Evolutionary conservation across 2,329 filamentous ascomycete species (phyloP).

Genomic region (Fusarium brachygibbosum): DNA sequence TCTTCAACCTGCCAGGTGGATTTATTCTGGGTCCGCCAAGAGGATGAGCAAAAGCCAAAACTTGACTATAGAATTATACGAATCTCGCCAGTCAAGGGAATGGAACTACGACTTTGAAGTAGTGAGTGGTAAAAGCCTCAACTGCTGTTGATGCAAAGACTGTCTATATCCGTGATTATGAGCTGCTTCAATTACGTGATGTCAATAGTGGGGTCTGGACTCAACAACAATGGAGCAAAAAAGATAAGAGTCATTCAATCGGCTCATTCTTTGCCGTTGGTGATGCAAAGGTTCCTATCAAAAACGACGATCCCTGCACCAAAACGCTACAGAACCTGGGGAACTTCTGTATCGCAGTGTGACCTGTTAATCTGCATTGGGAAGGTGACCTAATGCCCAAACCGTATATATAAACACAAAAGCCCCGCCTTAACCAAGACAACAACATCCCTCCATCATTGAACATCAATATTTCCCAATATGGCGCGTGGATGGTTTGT

Average conservation of each 20-base stretch:
- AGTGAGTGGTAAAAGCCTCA: background rate
- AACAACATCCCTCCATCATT: slow-evolving; percentile 1
- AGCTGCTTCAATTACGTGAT: background rate
- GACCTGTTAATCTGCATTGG: slow-evolving; percentile 27
- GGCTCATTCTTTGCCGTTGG: background rate
- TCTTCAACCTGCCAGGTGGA: too few species aligned
- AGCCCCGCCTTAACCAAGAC: slow-evolving; percentile 1
- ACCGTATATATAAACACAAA: slow-evolving; percentile 11
- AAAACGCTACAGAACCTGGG: slow-evolving; percentile 26
- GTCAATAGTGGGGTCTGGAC: background rate
- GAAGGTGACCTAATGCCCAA: slow-evolving; percentile 17
- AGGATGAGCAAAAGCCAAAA: too few species aligned
- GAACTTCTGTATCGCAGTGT: slow-evolving; percentile 29
- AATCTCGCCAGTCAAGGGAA: background rate
- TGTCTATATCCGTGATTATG: too few species aligned
- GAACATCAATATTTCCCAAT: slow-evolving; percentile 5
- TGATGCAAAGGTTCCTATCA: slow-evolving; percentile 19
- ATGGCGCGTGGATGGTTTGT: slow-evolving; percentile 33
- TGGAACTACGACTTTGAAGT: background rate
- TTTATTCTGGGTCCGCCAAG: too few species aligned
- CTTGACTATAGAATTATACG: background rate
- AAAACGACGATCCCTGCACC: slow-evolving; percentile 19
- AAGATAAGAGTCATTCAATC: slow-evolving; percentile 2
- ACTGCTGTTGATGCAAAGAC: background rate
- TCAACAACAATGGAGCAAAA: background rate